These are phyloP conservation scores for Xylariaceae sp. DNA, from an alignment of 2,329 filamentous ascomycete genomes.

Conservation along the genomic window DNA sequence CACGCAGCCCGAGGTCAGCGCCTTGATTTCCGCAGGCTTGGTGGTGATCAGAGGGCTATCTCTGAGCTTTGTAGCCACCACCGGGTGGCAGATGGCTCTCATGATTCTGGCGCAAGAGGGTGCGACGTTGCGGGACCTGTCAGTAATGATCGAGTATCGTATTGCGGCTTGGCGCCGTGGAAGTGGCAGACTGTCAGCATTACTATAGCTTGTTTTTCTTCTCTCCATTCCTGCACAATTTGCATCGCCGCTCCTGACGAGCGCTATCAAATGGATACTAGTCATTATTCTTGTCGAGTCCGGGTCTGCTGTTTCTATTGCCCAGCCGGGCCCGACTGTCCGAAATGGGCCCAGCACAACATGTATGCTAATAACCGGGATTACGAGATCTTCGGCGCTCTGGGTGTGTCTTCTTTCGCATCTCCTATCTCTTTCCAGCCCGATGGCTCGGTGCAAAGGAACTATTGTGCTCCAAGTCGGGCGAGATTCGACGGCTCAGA, in stretches of 20 bases:
- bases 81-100: background rate
- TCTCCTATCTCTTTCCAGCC: no score
- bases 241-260: background rate
- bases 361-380: background rate
- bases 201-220: background rate
- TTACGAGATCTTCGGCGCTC: background rate
- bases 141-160: background rate
- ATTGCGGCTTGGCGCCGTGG: background rate
- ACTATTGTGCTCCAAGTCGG: no score
- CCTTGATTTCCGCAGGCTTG: background rate
- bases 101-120: background rate
- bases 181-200: background rate
- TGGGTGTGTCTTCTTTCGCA: background rate
- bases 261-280: background rate
- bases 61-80: background rate
- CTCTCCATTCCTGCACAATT: background rate
- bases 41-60: background rate
- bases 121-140: background rate
- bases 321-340: background rate
- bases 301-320: background rate
- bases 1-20: background rate
- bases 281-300: background rate
- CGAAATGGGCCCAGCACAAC: background rate
- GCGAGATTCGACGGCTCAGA: no score
- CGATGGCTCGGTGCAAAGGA: no score